phyloP scores from a whole-genome alignment of 139 green algal species.

The Chlamydomonas schloesseri region DNA sequence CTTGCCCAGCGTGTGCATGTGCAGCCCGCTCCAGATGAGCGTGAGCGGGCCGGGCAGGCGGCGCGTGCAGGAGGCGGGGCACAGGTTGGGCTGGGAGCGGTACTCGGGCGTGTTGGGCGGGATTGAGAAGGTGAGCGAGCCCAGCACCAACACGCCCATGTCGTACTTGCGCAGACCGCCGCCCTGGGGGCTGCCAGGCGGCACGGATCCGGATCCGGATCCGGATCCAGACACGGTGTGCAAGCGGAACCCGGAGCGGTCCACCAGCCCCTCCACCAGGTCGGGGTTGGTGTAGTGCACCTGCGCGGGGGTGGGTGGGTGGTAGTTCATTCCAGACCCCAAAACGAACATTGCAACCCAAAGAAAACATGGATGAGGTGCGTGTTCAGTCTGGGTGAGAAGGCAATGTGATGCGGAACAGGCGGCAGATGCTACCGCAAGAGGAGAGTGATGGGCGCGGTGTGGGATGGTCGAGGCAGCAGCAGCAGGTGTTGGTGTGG shows the following conservation, averaged over 20 bases:
- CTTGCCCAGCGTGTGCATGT: constrained; percentile 39
- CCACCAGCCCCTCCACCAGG: not conserved
- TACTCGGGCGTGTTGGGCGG: not conserved
- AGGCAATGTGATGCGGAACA: no score
- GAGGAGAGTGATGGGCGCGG: no score
- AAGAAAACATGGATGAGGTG: no score
- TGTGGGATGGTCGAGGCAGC: no score
- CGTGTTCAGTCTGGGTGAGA: no score
- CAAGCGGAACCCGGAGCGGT: constrained; percentile 27
- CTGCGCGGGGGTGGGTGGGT: not conserved
- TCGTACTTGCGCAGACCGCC: constrained; percentile 21
- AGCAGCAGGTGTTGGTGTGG: no score
- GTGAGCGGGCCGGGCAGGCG: not conserved
- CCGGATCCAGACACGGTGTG: no score
- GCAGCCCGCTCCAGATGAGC: not conserved
- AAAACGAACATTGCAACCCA: no score
- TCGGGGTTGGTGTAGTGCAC: constrained; percentile 34
- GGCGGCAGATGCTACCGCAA: no score
- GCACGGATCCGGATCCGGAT: no score
- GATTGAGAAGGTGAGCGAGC: not conserved
- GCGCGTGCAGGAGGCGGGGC: constrained; percentile 21
- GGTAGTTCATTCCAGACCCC: not conserved
- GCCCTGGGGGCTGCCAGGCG: not conserved
- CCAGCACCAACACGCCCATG: constrained; percentile 32
- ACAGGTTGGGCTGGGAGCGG: constrained; percentile 1